phyloP scores from a whole-genome alignment of 2,329 filamentous ascomycete species.

The Arthrobotrys iridis region DNA sequence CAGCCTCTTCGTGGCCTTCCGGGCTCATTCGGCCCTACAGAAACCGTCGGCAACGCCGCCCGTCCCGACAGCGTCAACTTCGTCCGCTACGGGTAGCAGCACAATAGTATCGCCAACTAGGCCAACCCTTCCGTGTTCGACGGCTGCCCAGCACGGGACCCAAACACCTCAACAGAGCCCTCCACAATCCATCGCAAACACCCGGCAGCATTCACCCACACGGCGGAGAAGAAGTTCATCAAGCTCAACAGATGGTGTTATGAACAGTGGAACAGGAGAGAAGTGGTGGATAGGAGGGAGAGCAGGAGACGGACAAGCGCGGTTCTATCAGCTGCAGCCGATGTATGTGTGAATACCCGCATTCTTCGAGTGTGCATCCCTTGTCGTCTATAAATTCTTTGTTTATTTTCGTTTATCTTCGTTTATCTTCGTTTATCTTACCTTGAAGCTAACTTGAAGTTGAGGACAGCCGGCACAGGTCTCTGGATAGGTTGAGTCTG shows the following conservation, averaged over 20 bases:
- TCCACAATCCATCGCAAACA: conserved; percentile 53
- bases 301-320: conserved; percentile 58
- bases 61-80: not conserved
- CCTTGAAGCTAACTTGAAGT: conserved; percentile 25
- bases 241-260: conserved; percentile 57
- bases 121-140: conserved; percentile 41
- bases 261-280: conserved; percentile 57
- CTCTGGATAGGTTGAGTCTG: conserved; percentile 57
- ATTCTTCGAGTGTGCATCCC: no score
- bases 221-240: conserved; percentile 56
- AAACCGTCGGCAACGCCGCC: conserved; percentile 65
- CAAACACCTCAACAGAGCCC: conserved; percentile 54
- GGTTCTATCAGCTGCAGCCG: conserved; percentile 59
- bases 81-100: conserved; percentile 57
- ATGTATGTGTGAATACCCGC: conserved; percentile 58
- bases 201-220: conserved; percentile 54
- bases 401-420: not conserved
- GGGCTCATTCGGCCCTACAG: conserved; percentile 70
- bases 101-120: conserved; percentile 45
- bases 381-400: no score
- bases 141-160: conserved; percentile 37
- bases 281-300: conserved; percentile 59
- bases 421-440: not conserved
- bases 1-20: conserved; percentile 74
- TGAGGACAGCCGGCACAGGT: conserved; percentile 58